Percentiles rank a stretch among this genome's conserved stretches.
Conservation (phyloP, 2,329 filamentous ascomycete species). For the Neonectria neomacrospora region DNA sequence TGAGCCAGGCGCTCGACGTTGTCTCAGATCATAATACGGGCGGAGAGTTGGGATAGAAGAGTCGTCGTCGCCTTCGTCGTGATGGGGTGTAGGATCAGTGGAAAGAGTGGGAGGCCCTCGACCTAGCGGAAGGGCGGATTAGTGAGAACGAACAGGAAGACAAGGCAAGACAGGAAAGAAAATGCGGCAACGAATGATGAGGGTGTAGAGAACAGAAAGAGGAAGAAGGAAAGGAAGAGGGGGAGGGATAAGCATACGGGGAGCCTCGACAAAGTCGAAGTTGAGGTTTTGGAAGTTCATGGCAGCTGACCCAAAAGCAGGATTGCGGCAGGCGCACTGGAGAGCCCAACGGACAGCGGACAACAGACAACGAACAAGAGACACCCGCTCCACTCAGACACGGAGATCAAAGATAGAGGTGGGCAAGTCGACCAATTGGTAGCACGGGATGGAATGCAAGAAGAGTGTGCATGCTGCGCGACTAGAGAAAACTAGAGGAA, state of each 20-base stretch:
- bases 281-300: slow-evolving; percentile 54
- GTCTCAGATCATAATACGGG: slow-evolving; percentile 42
- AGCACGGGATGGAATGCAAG: slow-evolving; percentile 46
- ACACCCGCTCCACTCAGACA: slow-evolving; percentile 48
- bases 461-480: slow-evolving; percentile 47
- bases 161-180: slow-evolving; percentile 16
- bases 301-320: slow-evolving; percentile 31
- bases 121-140: slow-evolving; percentile 32
- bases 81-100: slow-evolving; percentile 34
- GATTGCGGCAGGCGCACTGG: slow-evolving; percentile 25
- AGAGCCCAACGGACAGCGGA: slow-evolving; percentile 22
- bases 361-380: neutral
- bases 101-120: slow-evolving; percentile 41
- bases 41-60: slow-evolving; percentile 40
- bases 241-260: slow-evolving; percentile 47
- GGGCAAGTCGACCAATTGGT: slow-evolving; percentile 50
- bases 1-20: slow-evolving; percentile 35
- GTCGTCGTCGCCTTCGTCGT: slow-evolving; percentile 38
- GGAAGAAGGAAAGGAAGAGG: neutral
- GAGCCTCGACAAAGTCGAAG: slow-evolving; percentile 52
- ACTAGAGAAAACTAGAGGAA: slow-evolving; percentile 27
- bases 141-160: slow-evolving; percentile 26
- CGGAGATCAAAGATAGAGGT: slow-evolving; percentile 22
- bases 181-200: neutral
- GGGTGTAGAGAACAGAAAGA: neutral